Base-by-base conservation (phyloP, 1,284 basidiomycete genomes). In the Cryptococcus hybrid region DNA sequence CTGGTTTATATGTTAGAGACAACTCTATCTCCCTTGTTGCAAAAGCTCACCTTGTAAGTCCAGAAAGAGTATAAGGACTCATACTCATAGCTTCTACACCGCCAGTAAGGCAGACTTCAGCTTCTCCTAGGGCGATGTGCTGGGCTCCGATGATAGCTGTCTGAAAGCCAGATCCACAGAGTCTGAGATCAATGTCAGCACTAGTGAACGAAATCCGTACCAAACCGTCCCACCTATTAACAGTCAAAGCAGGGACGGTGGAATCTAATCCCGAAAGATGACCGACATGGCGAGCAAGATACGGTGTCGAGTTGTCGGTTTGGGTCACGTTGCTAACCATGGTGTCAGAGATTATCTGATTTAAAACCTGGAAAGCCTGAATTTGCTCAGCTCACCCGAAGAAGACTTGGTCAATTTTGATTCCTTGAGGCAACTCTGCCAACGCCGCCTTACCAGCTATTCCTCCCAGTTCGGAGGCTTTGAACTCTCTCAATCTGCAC, bases 131-230 rank as follows among this genome's bases (percentile, higher is more conserved):
- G 15, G 75, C 69, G 63, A 84, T 83, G 61, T 80, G 78, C 61
- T 83, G 82, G 35, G 79, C 79, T 5, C 82, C 83, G 35, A 79
- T 81, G 66, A 83, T 81, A 62, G 81, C 70, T 5, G 80, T 70
- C 69, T 84, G 82, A 72, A 84, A 83, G 0, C 83, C 82, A 30
- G 79, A 81, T 0, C 82, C 83, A 54, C 83, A 84, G 30, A 84
- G 72, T 43, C 82, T 80, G 12, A n/a, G 38, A 43, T 18, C n/a
- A 3, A 6, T 7, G 34, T 49, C 30, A 55, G 47, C 37, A 11
- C 44, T 3, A 43, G 3, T 3, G 42, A 7, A 30, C 4, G n/a
- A 43, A 7, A 48, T 13, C 12, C 38, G 12, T 30, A 30, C 34
- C 15, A 24, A 39, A 38, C 47, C 30, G 1, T 57, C 74, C 51